Evolutionary conservation across 2,329 filamentous ascomycete species (phyloP), one percentile per base, ranked within the genome.

Genomic region (Ceratocystis huliohia): DNA sequence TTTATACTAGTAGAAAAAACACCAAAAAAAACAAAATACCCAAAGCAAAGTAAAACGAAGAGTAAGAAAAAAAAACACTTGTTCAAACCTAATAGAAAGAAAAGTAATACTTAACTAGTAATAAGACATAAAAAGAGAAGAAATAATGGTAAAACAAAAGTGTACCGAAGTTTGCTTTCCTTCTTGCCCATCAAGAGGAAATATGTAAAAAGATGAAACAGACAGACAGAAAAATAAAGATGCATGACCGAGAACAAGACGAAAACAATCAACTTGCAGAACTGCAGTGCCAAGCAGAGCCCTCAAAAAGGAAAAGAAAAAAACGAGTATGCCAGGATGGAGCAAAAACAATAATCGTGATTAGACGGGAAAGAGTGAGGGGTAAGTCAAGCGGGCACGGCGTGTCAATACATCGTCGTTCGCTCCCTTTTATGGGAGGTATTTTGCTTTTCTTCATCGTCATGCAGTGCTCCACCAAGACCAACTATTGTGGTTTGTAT

Each of bases 1-100:
- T 67, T 68, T 66, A 65, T 37, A 65, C 65, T 64, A 62, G 33
- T 28, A 59, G 61, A 45, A 64, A 44, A 57, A 63, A 41, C 61
- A 48, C 41, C 53, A 66, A 57, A 62, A 20, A 64, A 53, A 57
- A 56, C 64, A 59, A 41, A 30, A 68, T 41, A 41, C 37, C 37
- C 37, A 41, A 13, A 41, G 37, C 37, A 41, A 41, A 41, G 37
- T 15, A 41, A 41, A 41, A 41, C 37, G 13, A 41, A 13, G 37
- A 41, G 3, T 15, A 15, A 41, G 37, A 56, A 22, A 45, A 67
- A 44, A 28, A 53, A 50, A 67, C 28, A 61, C 15, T 44, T 50
- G 37, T 44, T 41, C 65, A 66, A 56, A 61, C 13, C 17, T 57
- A 45, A 33, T 56, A 63, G 15, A 57, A 25, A 65, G 45, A 48